These are phyloP conservation scores for Pleurotus tuber-regium DNA, from an alignment of 768 basidiomycete genomes.

Conservation along the genomic window DNA sequence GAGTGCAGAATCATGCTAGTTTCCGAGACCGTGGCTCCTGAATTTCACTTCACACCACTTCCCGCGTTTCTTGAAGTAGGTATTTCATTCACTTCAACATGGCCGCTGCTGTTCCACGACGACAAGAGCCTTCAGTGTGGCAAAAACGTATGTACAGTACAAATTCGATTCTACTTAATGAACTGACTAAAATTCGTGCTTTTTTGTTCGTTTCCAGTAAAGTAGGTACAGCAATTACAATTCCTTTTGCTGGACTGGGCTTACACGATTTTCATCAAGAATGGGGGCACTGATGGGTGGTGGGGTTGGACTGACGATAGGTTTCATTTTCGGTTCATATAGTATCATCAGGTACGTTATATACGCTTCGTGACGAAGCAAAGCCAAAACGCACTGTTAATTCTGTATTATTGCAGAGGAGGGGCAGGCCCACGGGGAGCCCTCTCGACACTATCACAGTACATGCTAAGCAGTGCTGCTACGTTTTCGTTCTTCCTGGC, in stretches of 20 bases:
- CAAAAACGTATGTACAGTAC: constrained; percentile 64
- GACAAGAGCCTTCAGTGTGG: constrained; percentile 64
- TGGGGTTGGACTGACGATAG: constrained; percentile 93
- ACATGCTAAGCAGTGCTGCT: constrained; percentile 97
- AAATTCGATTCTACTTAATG: constrained; percentile 8
- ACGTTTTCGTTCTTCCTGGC: constrained; percentile 98
- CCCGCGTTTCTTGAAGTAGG: background rate
- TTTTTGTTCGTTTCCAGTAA: constrained; percentile 40
- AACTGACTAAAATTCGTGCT: constrained; percentile 12
- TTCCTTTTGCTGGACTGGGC: constrained; percentile 12
- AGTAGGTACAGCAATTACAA: no score
- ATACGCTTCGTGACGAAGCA: background rate
- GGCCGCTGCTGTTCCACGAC: constrained; percentile 23
- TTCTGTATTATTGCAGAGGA: constrained; percentile 51
- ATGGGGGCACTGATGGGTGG: constrained; percentile 94
- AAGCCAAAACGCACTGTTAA: constrained; percentile 7
- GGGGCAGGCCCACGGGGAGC: constrained; percentile 91
- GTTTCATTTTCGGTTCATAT: constrained; percentile 95
- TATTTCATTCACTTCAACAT: background rate
- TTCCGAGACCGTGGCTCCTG: no score
- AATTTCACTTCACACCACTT: no score
- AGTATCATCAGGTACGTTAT: constrained; percentile 78
- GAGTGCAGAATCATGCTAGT: no score
- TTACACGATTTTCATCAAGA: constrained; percentile 33
- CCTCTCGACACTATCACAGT: constrained; percentile 91